These are phyloP conservation scores for Cryptococcus amylolentus DNA, from an alignment of 1,284 basidiomycete species.

Conservation along the genomic window DNA sequence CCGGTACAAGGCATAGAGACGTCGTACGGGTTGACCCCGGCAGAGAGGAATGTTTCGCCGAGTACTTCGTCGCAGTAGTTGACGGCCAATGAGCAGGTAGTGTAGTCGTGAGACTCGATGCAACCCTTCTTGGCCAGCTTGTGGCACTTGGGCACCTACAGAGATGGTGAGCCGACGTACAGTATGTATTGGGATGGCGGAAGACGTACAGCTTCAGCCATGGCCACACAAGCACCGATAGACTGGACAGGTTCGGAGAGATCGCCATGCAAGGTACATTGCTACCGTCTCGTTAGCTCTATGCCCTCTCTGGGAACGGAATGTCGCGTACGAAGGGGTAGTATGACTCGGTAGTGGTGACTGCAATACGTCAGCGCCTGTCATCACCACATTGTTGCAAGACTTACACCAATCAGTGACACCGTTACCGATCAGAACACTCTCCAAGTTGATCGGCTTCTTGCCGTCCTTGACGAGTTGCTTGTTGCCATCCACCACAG, in stretches of 20 bases:
- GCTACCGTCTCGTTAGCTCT: conserved; percentile 12
- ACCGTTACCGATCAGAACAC: conserved; percentile 71
- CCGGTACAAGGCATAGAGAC: conserved; percentile 59
- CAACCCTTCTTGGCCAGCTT: conserved; percentile 36
- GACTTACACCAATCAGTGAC: conserved; percentile 50
- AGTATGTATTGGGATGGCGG: neutral
- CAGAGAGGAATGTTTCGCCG: conserved; percentile 35
- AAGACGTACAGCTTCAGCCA: conserved; percentile 42
- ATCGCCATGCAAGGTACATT: conserved; percentile 43
- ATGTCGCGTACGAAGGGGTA: conserved; percentile 34
- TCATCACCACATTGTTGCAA: neutral
- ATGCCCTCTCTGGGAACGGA: neutral
- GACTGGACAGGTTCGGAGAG: conserved; percentile 37
- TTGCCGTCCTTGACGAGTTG: conserved; percentile 59
- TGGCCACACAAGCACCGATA: conserved; percentile 39
- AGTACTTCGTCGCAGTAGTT: conserved; percentile 57
- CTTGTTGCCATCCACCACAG: conserved; percentile 73
- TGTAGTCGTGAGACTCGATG: conserved; percentile 53
- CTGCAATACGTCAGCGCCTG: conserved; percentile 9
- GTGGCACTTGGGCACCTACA: conserved; percentile 40
- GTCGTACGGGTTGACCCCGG: conserved; percentile 57
- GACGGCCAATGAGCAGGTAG: conserved; percentile 61
- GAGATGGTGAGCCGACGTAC: neutral
- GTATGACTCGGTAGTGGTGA: conserved; percentile 39
- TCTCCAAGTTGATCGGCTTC: conserved; percentile 71